Base-by-base conservation (phyloP, 257 asterid genomes). In the Nicotiana knightiana region DNA sequence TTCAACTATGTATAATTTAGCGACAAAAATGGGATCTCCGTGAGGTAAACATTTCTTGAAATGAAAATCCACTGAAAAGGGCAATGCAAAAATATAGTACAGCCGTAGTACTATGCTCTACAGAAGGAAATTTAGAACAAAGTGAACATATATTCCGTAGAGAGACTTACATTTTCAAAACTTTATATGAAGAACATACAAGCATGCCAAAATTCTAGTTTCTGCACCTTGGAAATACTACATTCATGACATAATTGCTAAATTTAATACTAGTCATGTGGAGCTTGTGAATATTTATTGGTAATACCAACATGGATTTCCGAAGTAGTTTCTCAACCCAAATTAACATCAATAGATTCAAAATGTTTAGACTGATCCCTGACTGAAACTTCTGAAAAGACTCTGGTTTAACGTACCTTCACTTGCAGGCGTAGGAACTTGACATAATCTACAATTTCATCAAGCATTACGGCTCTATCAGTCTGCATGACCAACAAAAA, bases 391-490 rank as follows among this genome's bases (percentile, higher is more conserved):
- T 43, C 24, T 28, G 43, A 46, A 48, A 48, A 26, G 24, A 73
- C 6, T 51, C 9, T 81, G 26, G 18, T 62, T 64, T 37, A 48
- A 58, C 24, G 26, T 89, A 96, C 99, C 98, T 96, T 96, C 83
- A 96, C 97, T 89, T 96, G 99, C 80, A 96, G 98, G 79, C 98
- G 88, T 87, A 96, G 88, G 93, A 96, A 96, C 91, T 96, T 96
- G 76, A 96, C 98, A 81, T 96, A 96, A 86, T 96, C 99, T 84
- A 94, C 97, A 85, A 96, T 90, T 88, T 96, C 99, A 81, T 96
- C 99, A 79, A 96, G 94, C 99, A 96, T 96, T 68, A 94, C 95
- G 39, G 99, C 99, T 90, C 97, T 94, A 89, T 96, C 99, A 75
- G 97, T 93, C 99, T 96, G 95, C 86, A 76, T 28, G 64, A 51